A percentile compares a stretch with the other conserved stretches of the same genome.
Conservation (phyloP, 176 grass and related monocot genomes). For the Musa beccarii region DNA sequence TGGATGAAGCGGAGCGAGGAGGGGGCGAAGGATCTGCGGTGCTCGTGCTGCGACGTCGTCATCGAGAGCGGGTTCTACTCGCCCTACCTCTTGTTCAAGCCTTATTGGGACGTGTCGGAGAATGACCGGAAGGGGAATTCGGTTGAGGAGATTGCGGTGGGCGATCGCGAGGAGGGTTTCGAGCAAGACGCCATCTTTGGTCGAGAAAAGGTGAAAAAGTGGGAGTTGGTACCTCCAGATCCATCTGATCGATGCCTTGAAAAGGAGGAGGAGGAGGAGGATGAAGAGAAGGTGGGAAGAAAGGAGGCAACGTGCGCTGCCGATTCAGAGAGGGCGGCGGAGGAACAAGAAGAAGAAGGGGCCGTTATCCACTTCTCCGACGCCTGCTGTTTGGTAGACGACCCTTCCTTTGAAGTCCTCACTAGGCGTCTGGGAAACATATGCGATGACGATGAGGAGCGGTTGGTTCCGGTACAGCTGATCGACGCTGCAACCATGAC, state of each 20-base stretch:
- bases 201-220: slow-evolving; percentile 12
- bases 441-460: slow-evolving; percentile 25
- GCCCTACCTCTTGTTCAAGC: slow-evolving; percentile 44
- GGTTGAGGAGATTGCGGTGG: neutral
- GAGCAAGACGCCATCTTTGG: slow-evolving; percentile 21
- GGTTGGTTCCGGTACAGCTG: slow-evolving; percentile 33
- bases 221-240: slow-evolving; percentile 23
- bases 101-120: slow-evolving; percentile 18
- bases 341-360: slow-evolving; percentile 21
- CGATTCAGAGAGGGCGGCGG: neutral
- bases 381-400: slow-evolving; percentile 24
- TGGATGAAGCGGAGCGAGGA: slow-evolving; percentile 86
- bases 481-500: slow-evolving; percentile 25
- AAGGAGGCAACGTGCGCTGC: neutral
- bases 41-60: slow-evolving; percentile 69
- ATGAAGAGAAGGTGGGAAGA: slow-evolving; percentile 12
- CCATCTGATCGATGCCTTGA: slow-evolving; percentile 7
- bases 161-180: neutral
- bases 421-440: slow-evolving; percentile 14
- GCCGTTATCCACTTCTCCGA: slow-evolving; percentile 49
- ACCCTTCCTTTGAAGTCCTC: slow-evolving; percentile 26
- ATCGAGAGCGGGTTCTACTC: slow-evolving; percentile 89
- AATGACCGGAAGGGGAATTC: slow-evolving; percentile 21
- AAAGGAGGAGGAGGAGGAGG: slow-evolving; percentile 12
- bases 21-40: slow-evolving; percentile 79